Evolutionary conservation across 441 rosid genomes (phyloP).

Genomic region (Syzygium syzygioides): DNA sequence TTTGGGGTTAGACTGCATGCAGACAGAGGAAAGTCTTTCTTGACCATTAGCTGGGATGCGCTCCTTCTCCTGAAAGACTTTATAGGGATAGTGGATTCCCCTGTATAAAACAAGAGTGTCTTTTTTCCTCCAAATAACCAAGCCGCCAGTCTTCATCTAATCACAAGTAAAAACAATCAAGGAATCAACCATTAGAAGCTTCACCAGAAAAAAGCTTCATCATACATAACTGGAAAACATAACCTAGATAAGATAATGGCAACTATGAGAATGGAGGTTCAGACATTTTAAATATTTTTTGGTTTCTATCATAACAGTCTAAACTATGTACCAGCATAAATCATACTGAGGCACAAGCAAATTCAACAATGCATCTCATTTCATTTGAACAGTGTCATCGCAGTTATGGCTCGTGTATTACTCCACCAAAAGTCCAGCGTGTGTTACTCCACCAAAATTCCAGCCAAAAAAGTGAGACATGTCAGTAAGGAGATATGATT

Average conservation of each 20-base stretch:
- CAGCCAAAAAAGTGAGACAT: background rate
- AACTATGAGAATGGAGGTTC: background rate
- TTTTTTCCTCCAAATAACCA: conserved; percentile 70
- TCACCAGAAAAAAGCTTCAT: background rate
- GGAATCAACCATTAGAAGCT: background rate
- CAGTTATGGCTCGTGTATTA: background rate
- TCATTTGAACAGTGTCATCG: background rate
- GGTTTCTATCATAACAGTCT: background rate
- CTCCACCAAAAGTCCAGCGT: background rate
- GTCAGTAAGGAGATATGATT: background rate
- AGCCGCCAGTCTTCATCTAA: conserved; percentile 85
- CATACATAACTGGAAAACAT: background rate
- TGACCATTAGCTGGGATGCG: background rate
- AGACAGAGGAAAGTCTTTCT: background rate
- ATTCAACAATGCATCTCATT: background rate
- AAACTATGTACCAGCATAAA: background rate
- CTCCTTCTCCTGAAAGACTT: background rate
- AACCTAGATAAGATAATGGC: background rate
- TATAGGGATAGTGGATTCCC: conserved; percentile 29
- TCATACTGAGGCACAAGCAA: background rate
- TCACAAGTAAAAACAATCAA: conserved; percentile 3
- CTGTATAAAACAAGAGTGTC: conserved; percentile 49
- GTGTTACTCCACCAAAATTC: background rate
- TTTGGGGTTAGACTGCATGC: background rate
- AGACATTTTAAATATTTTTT: background rate